These are phyloP conservation scores for Tetragonia tetragonoides DNA, from an alignment of 148 eudicot species.

Conservation along the genomic window DNA sequence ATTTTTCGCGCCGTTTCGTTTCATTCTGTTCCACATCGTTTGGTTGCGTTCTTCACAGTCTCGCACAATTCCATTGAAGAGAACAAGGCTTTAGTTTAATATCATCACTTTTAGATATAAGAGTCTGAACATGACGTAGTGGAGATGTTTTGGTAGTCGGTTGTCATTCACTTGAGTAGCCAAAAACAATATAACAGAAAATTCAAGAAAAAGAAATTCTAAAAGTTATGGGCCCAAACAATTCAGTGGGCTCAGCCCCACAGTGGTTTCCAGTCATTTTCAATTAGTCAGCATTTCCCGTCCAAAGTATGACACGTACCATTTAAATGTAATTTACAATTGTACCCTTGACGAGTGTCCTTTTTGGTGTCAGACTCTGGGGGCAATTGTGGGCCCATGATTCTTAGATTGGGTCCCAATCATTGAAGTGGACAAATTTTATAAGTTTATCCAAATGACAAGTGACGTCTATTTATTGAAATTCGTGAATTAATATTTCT, in stretches of 20 bases:
- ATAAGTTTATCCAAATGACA: slow-evolving; percentile 28
- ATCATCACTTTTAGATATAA: too few species aligned
- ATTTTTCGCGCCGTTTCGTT: too few species aligned
- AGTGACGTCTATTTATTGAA: slow-evolving; percentile 24
- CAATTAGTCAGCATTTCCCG: slow-evolving; percentile 27
- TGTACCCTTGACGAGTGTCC: slow-evolving; percentile 18
- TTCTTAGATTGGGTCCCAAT: slow-evolving; percentile 36
- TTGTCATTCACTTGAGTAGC: too few species aligned
- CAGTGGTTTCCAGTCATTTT: slow-evolving; percentile 29
- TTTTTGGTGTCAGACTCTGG: slow-evolving; percentile 33
- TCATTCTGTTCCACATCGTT: too few species aligned
- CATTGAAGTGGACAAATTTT: slow-evolving; percentile 34
- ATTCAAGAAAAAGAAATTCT: background rate
- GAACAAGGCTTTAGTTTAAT: too few species aligned
- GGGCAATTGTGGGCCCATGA: slow-evolving; percentile 38
- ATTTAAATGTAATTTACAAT: background rate
- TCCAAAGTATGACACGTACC: slow-evolving; percentile 27
- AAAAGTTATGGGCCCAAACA: slow-evolving; percentile 17
- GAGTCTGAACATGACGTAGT: too few species aligned
- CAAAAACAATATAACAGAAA: background rate
- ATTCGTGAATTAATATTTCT: background rate
- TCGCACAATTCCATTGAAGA: too few species aligned
- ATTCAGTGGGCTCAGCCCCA: slow-evolving; percentile 28
- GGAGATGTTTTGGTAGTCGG: too few species aligned
- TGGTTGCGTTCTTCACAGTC: too few species aligned